Evolutionary conservation across 352 stramenopile genomes (phyloP).

Genomic region (Elongisporangium prolatum): DNA sequence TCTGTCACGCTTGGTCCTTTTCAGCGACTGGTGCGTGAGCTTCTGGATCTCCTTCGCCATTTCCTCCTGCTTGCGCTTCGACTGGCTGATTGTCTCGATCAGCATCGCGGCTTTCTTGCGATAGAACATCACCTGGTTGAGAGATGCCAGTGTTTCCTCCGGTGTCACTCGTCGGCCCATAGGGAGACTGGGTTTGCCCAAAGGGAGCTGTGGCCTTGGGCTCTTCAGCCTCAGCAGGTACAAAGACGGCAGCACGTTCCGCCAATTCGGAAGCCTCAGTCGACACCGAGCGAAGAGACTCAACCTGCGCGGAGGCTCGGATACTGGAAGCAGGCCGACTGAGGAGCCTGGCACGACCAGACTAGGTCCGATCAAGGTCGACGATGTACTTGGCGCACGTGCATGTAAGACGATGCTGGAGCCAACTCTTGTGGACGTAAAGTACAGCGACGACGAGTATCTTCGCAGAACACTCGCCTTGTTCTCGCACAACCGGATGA

Average conservation of each 20-base stretch:
- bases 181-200: neutral
- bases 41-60: constrained; percentile 62
- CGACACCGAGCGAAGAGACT: neutral
- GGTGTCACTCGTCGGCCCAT: constrained; percentile 25
- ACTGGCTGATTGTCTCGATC: constrained; percentile 62
- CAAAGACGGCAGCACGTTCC: neutral
- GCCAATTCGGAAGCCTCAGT: neutral
- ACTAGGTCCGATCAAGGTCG: neutral
- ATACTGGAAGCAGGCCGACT: neutral
- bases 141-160: constrained; percentile 42
- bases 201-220: neutral
- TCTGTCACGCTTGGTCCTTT: constrained; percentile 22
- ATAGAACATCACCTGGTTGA: constrained; percentile 68
- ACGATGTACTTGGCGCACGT: neutral
- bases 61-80: constrained; percentile 57
- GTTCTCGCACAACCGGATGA: constrained; percentile 56
- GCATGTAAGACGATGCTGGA: neutral
- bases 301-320: neutral
- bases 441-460: constrained; percentile 36
- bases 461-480: constrained; percentile 52
- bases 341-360: neutral
- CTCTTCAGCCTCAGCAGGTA: neutral
- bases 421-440: constrained; percentile 1
- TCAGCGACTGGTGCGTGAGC: constrained; percentile 49
- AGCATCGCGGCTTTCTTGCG: constrained; percentile 50